Base-by-base conservation (phyloP, 2,329 filamentous ascomycete genomes). In the Aspergillus cejpii region DNA sequence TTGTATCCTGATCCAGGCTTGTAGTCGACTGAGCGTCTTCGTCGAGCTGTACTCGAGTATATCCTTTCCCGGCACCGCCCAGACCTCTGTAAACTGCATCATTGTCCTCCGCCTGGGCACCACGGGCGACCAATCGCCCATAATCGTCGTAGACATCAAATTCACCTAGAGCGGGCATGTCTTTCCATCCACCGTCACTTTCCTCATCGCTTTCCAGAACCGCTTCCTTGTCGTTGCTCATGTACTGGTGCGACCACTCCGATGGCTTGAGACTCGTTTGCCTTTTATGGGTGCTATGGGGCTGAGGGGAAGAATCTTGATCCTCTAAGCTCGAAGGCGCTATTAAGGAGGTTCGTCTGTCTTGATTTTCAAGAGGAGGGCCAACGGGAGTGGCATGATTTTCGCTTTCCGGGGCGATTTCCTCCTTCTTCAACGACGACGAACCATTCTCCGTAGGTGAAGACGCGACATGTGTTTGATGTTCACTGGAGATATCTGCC, bases 71-170 rank as follows among this genome's bases (percentile, higher is more conserved):
- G 6, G 91, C 91, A 21, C 90, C 90, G 19, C 91, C 90, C 0
- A 95, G 76, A 11, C 84, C 84, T 17, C 75, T 79, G 58, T 94
- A 94, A 33, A 78, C 82, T 49, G 82, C 79, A 43, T 84, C 83
- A 38, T 88, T 83, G 11, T 83, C 79, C 23, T 78, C 78, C 48
- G 84, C 80, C 29, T 77, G 74, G 47, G 84, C 84, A 56, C 94
- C 91, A 51, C 79, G 83, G 10, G 92, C 92, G 52, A 98, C 76
- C 21, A 98, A 75, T 54, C 79, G 86, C 55, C 94, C 86, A 64
- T 94, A 84, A 59, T 98, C 92, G 62, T 98, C 88, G 66, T 97
- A 98, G 54, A 95, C 85, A 67, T 97, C 91, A 63, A 92, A 94
- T 28, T 85, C 84, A 6, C 90, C 92, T 60, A 90, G 88, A 1